Evolutionary conservation across 345 rosid species (phyloP), one percentile per base, ranked within the genome.

Genomic region (Brassica napus): DNA sequence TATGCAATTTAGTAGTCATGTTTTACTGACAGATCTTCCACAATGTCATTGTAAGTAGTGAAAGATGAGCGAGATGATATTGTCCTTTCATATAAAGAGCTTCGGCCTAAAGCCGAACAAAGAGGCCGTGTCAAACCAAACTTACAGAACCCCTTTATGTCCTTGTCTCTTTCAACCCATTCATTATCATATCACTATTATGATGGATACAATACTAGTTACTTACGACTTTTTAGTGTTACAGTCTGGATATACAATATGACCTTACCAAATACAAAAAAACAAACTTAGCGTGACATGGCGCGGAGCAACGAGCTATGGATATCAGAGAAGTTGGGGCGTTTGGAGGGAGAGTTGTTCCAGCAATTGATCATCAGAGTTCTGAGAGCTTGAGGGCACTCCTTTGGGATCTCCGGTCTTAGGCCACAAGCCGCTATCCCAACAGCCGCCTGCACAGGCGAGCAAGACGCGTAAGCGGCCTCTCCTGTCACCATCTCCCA

Each of bases 401-500:
- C 98, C 84, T 92, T 91, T 0, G 98, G 97, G 70, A 94, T 90
- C 24, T 94, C 98, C 0, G 98, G 98, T 82, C 98, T 85, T 26
- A 94, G 84, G 18, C 98, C 96, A 69, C 97, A 94, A 65, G 98
- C 97, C 14, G 98, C 98, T 28, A 94, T 94, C 37, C 95, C 98
- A 11, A 94, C 98, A 0, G 97, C 97, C 0, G 98, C 98, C 82
- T 94, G 98, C 71, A 94, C 98, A 0, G 98, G 98, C 35, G 98
- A 94, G 83, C 86, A 92, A 70, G 94, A 83, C 1, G 90, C 79
- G 71, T 94, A 94, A 52, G 98, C 98, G 2, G 89, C 88, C 84
- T 94, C 98, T 16, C 98, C 98, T 0, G 96, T 86, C 74, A 94
- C 93, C 97, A 89, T 91, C 84, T 94, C 98, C 98, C 98, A 94